Base-by-base conservation (phyloP, 2,329 filamentous ascomycete genomes). In the Epichloe aotearoae region DNA sequence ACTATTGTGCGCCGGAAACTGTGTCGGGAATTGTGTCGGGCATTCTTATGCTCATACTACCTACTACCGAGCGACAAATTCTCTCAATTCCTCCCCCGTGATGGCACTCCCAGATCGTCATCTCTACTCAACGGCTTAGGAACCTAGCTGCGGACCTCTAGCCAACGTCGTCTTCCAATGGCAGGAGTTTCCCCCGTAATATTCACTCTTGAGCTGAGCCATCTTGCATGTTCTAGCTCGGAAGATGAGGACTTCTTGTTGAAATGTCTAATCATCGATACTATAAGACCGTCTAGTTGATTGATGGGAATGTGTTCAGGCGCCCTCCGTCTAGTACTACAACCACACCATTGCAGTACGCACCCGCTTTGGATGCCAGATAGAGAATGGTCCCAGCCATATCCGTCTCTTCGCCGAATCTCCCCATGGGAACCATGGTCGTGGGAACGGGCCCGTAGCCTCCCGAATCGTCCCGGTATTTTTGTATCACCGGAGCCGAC, bases 301-400 rank as follows among this genome's bases (percentile, higher is more conserved):
- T 73, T 14, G 73, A 72, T 30, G 80, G 77, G 55, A 82, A 70
- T 15, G 68, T 73, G 30, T 70, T 69, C 46, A 86, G 60, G 52
- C 80, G 70, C 1, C 82, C 82, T 46, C 82, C 82, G 61, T 86
- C 83, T 0, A 78, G 69, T 7, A 84, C 65, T 45, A 84, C 65
- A 15, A 81, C 72, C 53, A 74, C 75, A 2, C 82, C 83, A 62
- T 85, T 86, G 57, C 77, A 69, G 62, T 83, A 86, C 3, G 76
- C 77, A 1, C 83, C 83, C 3, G 82, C 81, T 54, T 75, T 68
- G 46, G 78, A 80, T 3, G 77, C 78, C 60, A 87, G 69, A 68
- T 81, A 86, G 47, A 88, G 61, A 26, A 86, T 73, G 46, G 78
- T 70, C 1, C 82, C 82, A 1, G 74, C 78, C 70, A 87, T 79